Evolutionary conservation across 2,329 filamentous ascomycete genomes (phyloP).

Genomic region (Penicillium psychrosexuale): DNA sequence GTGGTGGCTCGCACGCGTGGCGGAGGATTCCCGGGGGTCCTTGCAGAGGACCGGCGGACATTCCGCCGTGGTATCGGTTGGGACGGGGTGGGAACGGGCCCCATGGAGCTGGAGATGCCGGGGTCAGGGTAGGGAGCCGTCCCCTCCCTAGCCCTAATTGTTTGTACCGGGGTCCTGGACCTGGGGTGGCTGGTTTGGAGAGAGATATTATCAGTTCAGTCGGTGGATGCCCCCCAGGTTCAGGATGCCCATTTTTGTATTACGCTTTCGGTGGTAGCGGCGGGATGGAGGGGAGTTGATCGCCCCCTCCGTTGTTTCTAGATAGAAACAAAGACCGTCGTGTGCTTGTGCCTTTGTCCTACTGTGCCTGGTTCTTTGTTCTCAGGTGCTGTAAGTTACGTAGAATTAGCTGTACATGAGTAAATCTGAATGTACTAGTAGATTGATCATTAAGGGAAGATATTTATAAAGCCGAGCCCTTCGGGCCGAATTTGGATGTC

Average conservation of each 20-base stretch:
- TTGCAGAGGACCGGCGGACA: slow-evolving; percentile 20
- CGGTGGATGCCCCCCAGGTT: slow-evolving; percentile 1
- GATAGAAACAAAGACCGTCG: slow-evolving; percentile 1
- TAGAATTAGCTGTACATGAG: background rate
- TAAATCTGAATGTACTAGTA: background rate
- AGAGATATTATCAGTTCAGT: background rate
- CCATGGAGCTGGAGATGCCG: slow-evolving; percentile 31
- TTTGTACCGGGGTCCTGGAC: slow-evolving; percentile 3
- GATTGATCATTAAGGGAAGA: background rate
- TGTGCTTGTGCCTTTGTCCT: background rate
- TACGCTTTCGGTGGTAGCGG: background rate
- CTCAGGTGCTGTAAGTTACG: background rate
- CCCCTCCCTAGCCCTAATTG: slow-evolving; percentile 2
- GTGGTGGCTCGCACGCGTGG: slow-evolving; percentile 28
- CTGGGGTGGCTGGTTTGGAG: background rate
- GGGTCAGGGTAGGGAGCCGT: slow-evolving; percentile 3
- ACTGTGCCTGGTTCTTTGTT: background rate
- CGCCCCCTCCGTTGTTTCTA: background rate
- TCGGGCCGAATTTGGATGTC: too few species aligned
- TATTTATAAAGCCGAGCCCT: background rate
- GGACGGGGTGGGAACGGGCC: slow-evolving; percentile 32
- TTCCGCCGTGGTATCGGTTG: slow-evolving; percentile 35
- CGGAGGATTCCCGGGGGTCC: slow-evolving; percentile 28
- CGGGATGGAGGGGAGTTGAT: background rate
- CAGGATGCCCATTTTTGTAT: slow-evolving; percentile 1